Conservation (phyloP, 2,329 filamentous ascomycete species). For the Plectosphaerella sp. region DNA sequence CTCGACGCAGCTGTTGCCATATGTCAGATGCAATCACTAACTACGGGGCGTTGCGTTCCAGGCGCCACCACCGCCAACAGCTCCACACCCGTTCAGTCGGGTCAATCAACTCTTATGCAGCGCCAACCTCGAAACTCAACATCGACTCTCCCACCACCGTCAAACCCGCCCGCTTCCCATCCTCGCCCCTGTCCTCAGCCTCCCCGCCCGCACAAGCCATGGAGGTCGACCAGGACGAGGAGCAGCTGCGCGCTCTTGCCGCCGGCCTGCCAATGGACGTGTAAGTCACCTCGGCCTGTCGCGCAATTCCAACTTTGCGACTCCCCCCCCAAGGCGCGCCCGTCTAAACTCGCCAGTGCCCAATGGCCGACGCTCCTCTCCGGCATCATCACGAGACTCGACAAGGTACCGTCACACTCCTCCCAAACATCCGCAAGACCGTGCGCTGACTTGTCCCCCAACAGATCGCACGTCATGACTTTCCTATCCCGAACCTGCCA, state of each 20-base stretch:
- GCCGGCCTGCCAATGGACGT: constrained; percentile 49
- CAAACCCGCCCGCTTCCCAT: not conserved
- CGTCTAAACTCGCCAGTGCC: constrained; percentile 44
- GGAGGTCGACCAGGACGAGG: constrained; percentile 52
- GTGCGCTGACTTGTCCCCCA: constrained; percentile 4
- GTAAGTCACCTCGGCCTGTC: constrained; percentile 33
- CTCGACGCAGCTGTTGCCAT: too few species aligned
- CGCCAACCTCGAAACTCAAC: not conserved
- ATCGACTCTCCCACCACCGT: not conserved
- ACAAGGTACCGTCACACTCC: constrained; percentile 52
- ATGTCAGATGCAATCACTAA: too few species aligned
- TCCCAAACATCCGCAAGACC: constrained; percentile 3
- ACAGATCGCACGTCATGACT: constrained; percentile 72
- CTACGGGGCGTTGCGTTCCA: too few species aligned
- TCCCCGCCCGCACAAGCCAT: constrained; percentile 28
- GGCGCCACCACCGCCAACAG: too few species aligned
- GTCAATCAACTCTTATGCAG: not conserved
- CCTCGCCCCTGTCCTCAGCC: not conserved
- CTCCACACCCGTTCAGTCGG: too few species aligned
- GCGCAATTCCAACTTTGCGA: not conserved
- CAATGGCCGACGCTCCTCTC: constrained; percentile 66
- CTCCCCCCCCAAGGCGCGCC: constrained; percentile 14
- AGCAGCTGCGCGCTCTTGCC: constrained; percentile 42
- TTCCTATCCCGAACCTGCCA: constrained; percentile 63
- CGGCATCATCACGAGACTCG: constrained; percentile 62